phyloP scores from a whole-genome alignment of 2,329 filamentous ascomycete species.

The Colletotrichum gloeosporioides region DNA sequence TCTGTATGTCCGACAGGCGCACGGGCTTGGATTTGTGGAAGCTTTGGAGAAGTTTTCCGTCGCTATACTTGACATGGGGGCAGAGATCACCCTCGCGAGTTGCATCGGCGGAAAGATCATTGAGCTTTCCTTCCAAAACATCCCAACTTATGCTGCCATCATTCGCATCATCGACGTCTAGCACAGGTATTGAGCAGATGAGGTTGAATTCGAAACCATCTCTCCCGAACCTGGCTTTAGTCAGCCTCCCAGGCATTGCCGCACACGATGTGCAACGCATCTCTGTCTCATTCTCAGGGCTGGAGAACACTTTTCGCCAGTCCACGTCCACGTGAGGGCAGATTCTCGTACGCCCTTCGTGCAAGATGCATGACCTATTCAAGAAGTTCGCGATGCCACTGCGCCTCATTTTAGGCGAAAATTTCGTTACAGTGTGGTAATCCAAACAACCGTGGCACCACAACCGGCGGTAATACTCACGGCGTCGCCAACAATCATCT shows the following conservation, averaged over 20 bases:
- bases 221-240: neutral
- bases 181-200: neutral
- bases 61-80: neutral
- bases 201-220: neutral
- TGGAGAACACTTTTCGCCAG: neutral
- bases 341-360: neutral
- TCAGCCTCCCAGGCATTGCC: neutral
- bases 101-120: neutral
- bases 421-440: neutral
- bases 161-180: neutral
- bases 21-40: neutral
- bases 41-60: neutral
- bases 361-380: neutral
- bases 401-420: neutral
- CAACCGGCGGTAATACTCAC: neutral
- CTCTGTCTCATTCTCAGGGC: neutral
- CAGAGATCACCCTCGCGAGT: neutral
- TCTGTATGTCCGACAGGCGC: neutral
- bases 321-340: neutral
- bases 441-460: neutral
- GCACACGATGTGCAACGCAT: neutral
- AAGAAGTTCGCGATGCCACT: neutral
- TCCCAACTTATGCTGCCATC: neutral
- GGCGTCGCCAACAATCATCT: neutral
- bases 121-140: neutral